These are phyloP conservation scores for Canariomyces notabilis DNA, from an alignment of 2,329 filamentous ascomycete species.

Conservation along the genomic window DNA sequence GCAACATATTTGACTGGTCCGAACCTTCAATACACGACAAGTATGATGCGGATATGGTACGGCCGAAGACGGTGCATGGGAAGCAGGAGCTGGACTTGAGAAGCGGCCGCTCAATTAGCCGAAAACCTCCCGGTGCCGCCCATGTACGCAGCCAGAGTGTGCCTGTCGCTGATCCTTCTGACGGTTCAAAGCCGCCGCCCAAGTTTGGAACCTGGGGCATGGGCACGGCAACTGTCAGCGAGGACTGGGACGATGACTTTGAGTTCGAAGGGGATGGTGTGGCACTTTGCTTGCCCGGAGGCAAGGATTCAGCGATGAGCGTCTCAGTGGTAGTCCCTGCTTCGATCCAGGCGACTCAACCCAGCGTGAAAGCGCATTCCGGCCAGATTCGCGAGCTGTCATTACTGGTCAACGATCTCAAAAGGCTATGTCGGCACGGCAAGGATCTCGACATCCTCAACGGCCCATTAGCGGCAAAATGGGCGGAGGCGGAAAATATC, in stretches of 20 bases:
- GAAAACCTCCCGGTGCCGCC: constrained; percentile 62
- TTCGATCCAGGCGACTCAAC: constrained; percentile 75
- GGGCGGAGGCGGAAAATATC: constrained; percentile 81
- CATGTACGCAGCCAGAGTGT: constrained; percentile 80
- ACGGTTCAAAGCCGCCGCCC: constrained; percentile 47
- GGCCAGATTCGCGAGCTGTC: constrained; percentile 79
- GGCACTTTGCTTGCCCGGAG: constrained; percentile 33
- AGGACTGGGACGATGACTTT: constrained; percentile 89
- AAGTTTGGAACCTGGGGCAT: constrained; percentile 82
- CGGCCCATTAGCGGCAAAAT: constrained; percentile 57
- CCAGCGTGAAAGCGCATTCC: constrained; percentile 76
- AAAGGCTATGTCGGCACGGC: constrained; percentile 67
- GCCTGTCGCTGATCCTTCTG: constrained; percentile 61
- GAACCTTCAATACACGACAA: constrained; percentile 61
- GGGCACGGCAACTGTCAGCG: constrained; percentile 71
- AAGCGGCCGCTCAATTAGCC: constrained; percentile 62
- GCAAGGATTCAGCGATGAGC: constrained; percentile 33
- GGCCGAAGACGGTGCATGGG: constrained; percentile 70
- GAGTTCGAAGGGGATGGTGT: constrained; percentile 56
- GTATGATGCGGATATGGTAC: constrained; percentile 52
- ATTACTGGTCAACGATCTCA: constrained; percentile 75
- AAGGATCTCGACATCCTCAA: constrained; percentile 60
- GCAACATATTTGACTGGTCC: constrained; percentile 75
- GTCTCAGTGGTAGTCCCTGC: constrained; percentile 67
- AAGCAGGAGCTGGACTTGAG: constrained; percentile 68